These are phyloP conservation scores for Neurospora hispaniola DNA, from an alignment of 495 filamentous ascomycete genomes.

Conservation along the genomic window DNA sequence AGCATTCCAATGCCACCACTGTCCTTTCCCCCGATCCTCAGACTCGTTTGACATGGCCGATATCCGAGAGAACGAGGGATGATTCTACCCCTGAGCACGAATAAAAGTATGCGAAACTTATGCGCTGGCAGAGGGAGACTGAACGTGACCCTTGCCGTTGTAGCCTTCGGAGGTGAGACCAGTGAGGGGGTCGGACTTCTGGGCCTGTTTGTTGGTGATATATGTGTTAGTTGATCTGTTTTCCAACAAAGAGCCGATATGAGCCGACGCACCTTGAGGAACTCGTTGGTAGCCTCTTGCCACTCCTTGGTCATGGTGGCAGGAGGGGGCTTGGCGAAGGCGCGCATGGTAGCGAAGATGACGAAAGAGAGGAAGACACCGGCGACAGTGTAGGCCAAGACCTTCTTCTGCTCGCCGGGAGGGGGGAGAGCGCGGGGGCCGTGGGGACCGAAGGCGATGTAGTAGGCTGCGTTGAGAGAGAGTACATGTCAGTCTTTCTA, in stretches of 20 bases:
- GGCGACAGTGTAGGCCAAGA: slow-evolving; percentile 57
- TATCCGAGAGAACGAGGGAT: slow-evolving; percentile 3
- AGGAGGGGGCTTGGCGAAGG: slow-evolving; percentile 57
- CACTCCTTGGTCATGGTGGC: slow-evolving; percentile 90
- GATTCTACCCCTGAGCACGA: slow-evolving; percentile 27
- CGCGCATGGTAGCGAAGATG: slow-evolving; percentile 54
- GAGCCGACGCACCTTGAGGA: slow-evolving; percentile 55
- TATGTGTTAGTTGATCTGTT: background rate
- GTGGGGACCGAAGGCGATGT: slow-evolving; percentile 93
- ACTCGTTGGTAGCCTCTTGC: slow-evolving; percentile 87
- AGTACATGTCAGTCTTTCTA: slow-evolving; percentile 1
- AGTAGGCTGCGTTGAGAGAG: slow-evolving; percentile 63
- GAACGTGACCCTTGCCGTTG: slow-evolving; percentile 69
- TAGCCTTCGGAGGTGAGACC: slow-evolving; percentile 76
- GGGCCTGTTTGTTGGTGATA: slow-evolving; percentile 38
- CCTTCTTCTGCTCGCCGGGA: slow-evolving; percentile 68
- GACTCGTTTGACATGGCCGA: slow-evolving; percentile 9
- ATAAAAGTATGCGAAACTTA: slow-evolving; percentile 23
- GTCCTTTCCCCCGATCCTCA: slow-evolving; percentile 8
- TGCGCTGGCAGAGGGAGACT: slow-evolving; percentile 45
- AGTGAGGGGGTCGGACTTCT: slow-evolving; percentile 84
- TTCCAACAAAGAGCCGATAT: background rate
- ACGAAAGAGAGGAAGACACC: slow-evolving; percentile 49
- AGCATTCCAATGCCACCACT: slow-evolving; percentile 7
- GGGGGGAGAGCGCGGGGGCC: slow-evolving; percentile 75